Base-by-base conservation (phyloP, 1,284 basidiomycete genomes). In the Malassezia sympodialis region DNA sequence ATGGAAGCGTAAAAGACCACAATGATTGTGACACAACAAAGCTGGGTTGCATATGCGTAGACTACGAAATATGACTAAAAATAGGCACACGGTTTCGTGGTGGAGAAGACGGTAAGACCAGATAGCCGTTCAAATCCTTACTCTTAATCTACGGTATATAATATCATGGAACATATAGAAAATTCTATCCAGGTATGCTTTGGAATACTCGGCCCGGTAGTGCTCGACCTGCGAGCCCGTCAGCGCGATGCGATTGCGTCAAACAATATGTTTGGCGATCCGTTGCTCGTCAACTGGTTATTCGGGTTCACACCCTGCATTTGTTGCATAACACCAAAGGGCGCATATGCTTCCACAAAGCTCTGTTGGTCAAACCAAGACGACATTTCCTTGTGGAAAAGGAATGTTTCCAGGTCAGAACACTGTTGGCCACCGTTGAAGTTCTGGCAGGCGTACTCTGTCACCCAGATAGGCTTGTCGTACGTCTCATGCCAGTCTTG, bases 321-420 rank as follows among this genome's bases (percentile, higher is more conserved):
- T 46, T 67, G 61, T 49, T 63, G 58, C 39, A 69, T 66, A 10
- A 66, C 64, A 23, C 62, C 66, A 28, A 69, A 69, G 1, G 65
- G 63, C 14, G 67, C 60, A 44, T 60, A 69, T 0, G 63, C 67
- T 28, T 63, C 55, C 31, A 69, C 44, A 56, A 56, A 66, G 41
- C 59, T 52, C 39, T 69, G 61, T 8, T 32, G 15, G 48, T 77
- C 63, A 56, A 74, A 60, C 52, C 60, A 72, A 24, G 51, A 41
- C 10, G 53, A 63, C 10, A 77, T 74, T 54, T 79, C 78, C 56
- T 75, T 76, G 10, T 71, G 67, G 67, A 78, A 79, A 55, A 78
- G 75, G 12, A 62, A 63, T n/a, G 69, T 65, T n/a, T 78, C 70
- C 14, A 61, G 42, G 49, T 75, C 69, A 8, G 76, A 71, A 41